A percentile compares a stretch with the other conserved stretches of the same genome.
These are phyloP conservation scores for Raphanus hybrid DNA, from an alignment of 441 rosid species.

Conservation along the genomic window DNA sequence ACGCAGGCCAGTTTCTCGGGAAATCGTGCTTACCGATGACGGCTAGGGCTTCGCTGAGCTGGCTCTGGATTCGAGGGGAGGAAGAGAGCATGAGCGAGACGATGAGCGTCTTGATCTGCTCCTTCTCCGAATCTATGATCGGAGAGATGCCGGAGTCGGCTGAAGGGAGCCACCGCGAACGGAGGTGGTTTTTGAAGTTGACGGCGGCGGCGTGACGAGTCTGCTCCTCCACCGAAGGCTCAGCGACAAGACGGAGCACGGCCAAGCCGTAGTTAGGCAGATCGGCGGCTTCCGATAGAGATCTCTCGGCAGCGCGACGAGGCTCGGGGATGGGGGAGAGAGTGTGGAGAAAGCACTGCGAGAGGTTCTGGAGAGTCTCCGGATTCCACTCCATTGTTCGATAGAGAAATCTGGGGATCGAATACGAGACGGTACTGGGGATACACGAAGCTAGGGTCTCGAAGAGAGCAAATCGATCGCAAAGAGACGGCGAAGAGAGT, in stretches of 20 bases:
- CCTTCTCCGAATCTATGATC: slow-evolving; percentile 71
- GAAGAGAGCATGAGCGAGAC: slow-evolving; percentile 86
- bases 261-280: slow-evolving; percentile 75
- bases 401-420: slow-evolving; percentile 18
- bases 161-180: slow-evolving; percentile 75
- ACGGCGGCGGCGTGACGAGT: slow-evolving; percentile 96
- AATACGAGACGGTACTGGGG: neutral
- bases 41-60: slow-evolving; percentile 89
- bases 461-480: slow-evolving; percentile 3
- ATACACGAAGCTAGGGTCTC: neutral
- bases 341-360: slow-evolving; percentile 82
- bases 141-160: slow-evolving; percentile 52
- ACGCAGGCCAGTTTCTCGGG: slow-evolving; percentile 79
- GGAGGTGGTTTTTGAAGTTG: slow-evolving; percentile 93
- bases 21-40: slow-evolving; percentile 90
- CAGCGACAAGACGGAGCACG: slow-evolving; percentile 80
- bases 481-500: slow-evolving; percentile 37
- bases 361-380: slow-evolving; percentile 66
- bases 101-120: slow-evolving; percentile 77
- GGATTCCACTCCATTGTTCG: slow-evolving; percentile 71
- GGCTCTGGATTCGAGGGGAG: slow-evolving; percentile 82
- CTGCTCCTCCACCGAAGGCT: slow-evolving; percentile 75
- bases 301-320: slow-evolving; percentile 84
- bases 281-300: slow-evolving; percentile 62
- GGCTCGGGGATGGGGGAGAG: slow-evolving; percentile 80